Base-by-base conservation (phyloP, 2,329 filamentous ascomycete species). In the Seiridium cupressi region DNA sequence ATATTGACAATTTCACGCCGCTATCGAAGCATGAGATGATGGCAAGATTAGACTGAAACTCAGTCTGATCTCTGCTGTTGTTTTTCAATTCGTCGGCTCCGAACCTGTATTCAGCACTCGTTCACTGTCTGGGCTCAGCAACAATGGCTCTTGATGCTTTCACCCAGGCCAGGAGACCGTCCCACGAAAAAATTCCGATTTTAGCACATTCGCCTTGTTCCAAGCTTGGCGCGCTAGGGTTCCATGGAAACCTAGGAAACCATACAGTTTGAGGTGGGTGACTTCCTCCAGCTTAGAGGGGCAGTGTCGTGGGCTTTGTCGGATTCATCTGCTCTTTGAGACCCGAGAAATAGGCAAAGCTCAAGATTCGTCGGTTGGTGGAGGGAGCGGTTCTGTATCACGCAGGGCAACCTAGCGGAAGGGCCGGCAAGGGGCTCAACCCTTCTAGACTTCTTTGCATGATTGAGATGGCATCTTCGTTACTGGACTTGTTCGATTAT, bases 21-120 rank as follows among this genome's bases (percentile, higher is more conserved):
- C 83, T 99, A 81, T 82, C 90, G 71, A 96, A 93, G 82, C 90
- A 95, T 71, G 92, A 97, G 76, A 98, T 99, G 95, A 92, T 97
- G 81, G 95, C 95, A 61, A 92, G 93, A 77, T 84, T 99, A 77
- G 95, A 99, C 80, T 99, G 90, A 93, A 77, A 73, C 69, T 71
- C 70, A 55, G 63, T 61, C 58, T 63, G 57, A 63, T 57, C 61
- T 65, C 66, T 59, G 64, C 64, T 69, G 67, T 64, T 64, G 18
- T 26, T 61, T 66, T 69, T 66, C 65, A 68, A 68, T 64, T 68
- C 69, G 69, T 68, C 68, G 64, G 70, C 69, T 69, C 70, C 70
- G 69, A 66, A 65, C 42, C 67, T 64, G 64, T 55, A 56, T 65
- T 69, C 65, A 65, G 63, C 66, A 65, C 66, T 71, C 70, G 67